A percentile compares a stretch with the other conserved stretches of the same genome.
These are phyloP conservation scores for Corymbia citriodora DNA, from an alignment of 441 rosid species.

Conservation along the genomic window DNA sequence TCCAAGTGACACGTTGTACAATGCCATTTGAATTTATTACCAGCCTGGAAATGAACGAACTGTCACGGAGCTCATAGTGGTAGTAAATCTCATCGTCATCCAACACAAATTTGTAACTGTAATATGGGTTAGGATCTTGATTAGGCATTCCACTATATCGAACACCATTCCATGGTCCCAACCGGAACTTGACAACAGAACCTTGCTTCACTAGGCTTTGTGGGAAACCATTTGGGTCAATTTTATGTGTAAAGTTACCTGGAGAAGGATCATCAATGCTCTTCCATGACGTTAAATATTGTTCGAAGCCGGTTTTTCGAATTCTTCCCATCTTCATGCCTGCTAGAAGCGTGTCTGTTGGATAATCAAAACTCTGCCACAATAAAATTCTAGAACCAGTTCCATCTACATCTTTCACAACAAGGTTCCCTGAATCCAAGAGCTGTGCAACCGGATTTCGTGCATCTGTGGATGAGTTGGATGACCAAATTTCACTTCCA, in stretches of 20 bases:
- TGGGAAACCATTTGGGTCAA: neutral
- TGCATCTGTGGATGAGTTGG: neutral
- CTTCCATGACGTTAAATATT: neutral
- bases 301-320: neutral
- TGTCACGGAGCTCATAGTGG: neutral
- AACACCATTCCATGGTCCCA: neutral
- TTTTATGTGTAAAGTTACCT: neutral
- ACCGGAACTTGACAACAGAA: neutral
- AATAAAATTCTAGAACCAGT: neutral
- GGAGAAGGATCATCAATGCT: conserved; percentile 1
- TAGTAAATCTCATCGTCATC: conserved; percentile 1
- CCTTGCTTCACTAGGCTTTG: neutral
- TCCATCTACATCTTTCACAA: neutral
- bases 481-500: neutral
- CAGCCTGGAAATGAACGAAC: neutral
- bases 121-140: neutral
- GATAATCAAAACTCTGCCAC: neutral
- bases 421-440: neutral
- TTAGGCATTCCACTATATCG: neutral
- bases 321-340: neutral
- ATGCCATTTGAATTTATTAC: conserved; percentile 1
- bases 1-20: neutral
- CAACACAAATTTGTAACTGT: neutral
- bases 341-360: neutral
- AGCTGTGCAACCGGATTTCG: neutral